phyloP scores from a whole-genome alignment of 352 stramenopile species.

The Peronosclerospora sorghi region DNA sequence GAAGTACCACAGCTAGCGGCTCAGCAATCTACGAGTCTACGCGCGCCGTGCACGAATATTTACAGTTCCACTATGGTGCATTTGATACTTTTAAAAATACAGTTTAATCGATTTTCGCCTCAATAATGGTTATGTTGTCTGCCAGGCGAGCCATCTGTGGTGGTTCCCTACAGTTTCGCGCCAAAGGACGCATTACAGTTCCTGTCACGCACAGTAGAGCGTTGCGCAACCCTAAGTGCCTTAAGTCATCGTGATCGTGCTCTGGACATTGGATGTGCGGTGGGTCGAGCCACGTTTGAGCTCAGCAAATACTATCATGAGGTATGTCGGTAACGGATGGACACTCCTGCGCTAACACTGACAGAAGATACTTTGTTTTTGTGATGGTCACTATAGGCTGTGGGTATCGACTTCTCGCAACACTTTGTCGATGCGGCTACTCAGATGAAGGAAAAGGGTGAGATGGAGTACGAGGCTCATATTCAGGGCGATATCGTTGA shows the following conservation, averaged over 20 bases:
- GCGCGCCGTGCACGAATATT: slow-evolving; percentile 80
- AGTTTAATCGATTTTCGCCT: background rate
- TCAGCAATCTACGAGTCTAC: slow-evolving; percentile 83
- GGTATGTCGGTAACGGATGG: slow-evolving; percentile 16
- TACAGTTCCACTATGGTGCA: slow-evolving; percentile 86
- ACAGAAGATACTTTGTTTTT: background rate
- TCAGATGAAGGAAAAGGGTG: slow-evolving; percentile 71
- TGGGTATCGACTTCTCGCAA: slow-evolving; percentile 91
- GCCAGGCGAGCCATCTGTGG: slow-evolving; percentile 45
- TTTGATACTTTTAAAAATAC: background rate
- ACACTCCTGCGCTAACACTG: background rate
- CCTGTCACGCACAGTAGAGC: slow-evolving; percentile 72
- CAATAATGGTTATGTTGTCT: background rate
- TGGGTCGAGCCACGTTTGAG: slow-evolving; percentile 90
- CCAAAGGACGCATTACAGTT: slow-evolving; percentile 81
- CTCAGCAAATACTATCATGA: slow-evolving; percentile 89
- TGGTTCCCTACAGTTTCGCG: slow-evolving; percentile 61
- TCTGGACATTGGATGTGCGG: slow-evolving; percentile 91
- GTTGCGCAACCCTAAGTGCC: slow-evolving; percentile 48
- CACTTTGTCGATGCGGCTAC: slow-evolving; percentile 84
- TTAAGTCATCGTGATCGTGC: slow-evolving; percentile 53
- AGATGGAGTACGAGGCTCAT: slow-evolving; percentile 78
- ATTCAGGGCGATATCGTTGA: slow-evolving; percentile 83
- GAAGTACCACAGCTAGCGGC: slow-evolving; percentile 82
- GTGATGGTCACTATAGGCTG: slow-evolving; percentile 26